Base-by-base conservation (phyloP, 805 yeast species). In the Yarrowia porcina region DNA sequence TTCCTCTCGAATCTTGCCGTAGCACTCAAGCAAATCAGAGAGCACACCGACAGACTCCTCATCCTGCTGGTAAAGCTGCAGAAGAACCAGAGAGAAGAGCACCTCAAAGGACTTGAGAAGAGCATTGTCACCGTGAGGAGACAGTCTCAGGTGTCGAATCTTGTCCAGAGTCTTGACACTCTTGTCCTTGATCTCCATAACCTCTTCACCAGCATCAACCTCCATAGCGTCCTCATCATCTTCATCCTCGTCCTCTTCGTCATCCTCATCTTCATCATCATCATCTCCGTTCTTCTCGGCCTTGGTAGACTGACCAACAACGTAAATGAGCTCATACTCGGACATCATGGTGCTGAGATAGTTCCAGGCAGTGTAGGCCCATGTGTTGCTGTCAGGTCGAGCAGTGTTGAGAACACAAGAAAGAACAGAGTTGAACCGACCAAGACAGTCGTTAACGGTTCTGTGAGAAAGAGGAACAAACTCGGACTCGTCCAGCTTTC, bases 21-120 rank as follows among this genome's bases (percentile, higher is more conserved):
- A 88, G 65, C 89, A 86, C 25, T 79, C 73, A 63, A 82, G 82
- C 54, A 93, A 74, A 71, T 93, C 98, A 27, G 84, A 85, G 36
- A 93, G 77, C 17, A 90, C 84, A 33, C 83, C 78, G 7, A 88
- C 82, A 0, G 96, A 86, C 65, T 93, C 97, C 6, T 85, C 72
- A 60, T 81, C 76, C 23, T 92, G 96, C 62, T 85, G 77, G 70
- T 86, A 91, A 33, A 92, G 78, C 72, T 90, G 96, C 13, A 93
- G 71, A 21, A 91, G 73, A 3, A 87, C 86, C 81, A 89, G 83
- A 0, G 97, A 87, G 63, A 89, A 82, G 47, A 93, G 76, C 36
- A 89, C 75, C 72, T 90, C 96, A 69, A 93, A 87, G 44, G 90
- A 87, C 64, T 77, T 76, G 65, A 86, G 71, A 67, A 83, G 82